These are phyloP conservation scores for Trichophyton rubrum DNA, from an alignment of 2,329 filamentous ascomycete genomes.

Conservation along the genomic window DNA sequence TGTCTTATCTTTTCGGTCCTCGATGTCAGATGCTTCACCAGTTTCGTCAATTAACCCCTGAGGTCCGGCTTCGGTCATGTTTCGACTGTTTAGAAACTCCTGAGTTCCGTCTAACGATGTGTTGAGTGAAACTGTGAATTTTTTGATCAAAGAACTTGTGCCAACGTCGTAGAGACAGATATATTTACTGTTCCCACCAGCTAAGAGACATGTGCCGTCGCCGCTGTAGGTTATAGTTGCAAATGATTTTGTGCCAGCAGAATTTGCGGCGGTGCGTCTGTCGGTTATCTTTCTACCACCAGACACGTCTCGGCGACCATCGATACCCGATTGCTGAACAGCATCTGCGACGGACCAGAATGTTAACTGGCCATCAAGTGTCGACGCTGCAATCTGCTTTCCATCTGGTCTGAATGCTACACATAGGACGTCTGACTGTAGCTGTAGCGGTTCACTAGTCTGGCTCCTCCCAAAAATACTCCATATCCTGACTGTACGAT, in stretches of 20 bases:
- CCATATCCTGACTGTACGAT: constrained; percentile 90
- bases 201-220: constrained; percentile 80
- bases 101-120: constrained; percentile 92
- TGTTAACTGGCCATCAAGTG: constrained; percentile 80
- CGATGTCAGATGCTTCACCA: constrained; percentile 77
- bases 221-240: constrained; percentile 79
- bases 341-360: constrained; percentile 92
- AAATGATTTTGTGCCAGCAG: constrained; percentile 81
- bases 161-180: constrained; percentile 94
- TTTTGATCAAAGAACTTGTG: constrained; percentile 82
- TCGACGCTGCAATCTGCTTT: constrained; percentile 79
- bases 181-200: constrained; percentile 93
- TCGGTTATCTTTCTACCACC: constrained; percentile 82
- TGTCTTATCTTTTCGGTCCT: constrained; percentile 65
- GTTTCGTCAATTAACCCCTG: constrained; percentile 72
- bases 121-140: constrained; percentile 91
- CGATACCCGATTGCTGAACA: constrained; percentile 71
- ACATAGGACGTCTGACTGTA: constrained; percentile 80
- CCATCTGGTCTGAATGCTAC: constrained; percentile 84
- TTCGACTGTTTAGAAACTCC: constrained; percentile 87
- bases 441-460: constrained; percentile 82
- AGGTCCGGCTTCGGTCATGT: constrained; percentile 82
- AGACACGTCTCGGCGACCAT: constrained; percentile 83
- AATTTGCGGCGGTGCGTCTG: constrained; percentile 80
- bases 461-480: constrained; percentile 89